Conservation (phyloP, 2,329 filamentous ascomycete species). For the Aspergillus quadricinctus region DNA sequence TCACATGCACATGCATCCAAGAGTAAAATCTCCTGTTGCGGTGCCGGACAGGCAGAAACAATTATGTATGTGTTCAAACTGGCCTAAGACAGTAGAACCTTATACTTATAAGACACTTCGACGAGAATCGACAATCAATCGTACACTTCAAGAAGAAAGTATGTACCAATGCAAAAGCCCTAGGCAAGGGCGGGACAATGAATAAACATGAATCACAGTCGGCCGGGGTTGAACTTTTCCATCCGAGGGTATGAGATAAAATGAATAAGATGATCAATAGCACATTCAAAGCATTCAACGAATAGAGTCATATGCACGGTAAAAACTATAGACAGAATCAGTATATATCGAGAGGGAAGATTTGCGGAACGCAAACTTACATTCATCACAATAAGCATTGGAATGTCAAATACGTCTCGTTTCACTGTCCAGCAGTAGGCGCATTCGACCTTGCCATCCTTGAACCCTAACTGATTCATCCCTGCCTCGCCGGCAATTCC, state of each 20-base stretch:
- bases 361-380: conserved; percentile 57
- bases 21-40: background rate
- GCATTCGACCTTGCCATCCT: conserved; percentile 88
- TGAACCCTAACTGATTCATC: conserved; percentile 72
- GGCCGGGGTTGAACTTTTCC: background rate
- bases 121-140: background rate
- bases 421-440: conserved; percentile 97
- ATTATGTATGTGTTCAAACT: background rate
- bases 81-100: background rate
- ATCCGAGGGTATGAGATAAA: conserved; percentile 8
- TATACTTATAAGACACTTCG: background rate
- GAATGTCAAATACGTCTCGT: conserved; percentile 94
- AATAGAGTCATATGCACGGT: conserved; percentile 40
- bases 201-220: background rate
- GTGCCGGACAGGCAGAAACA: background rate
- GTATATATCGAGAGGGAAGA: background rate
- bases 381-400: conserved; percentile 97
- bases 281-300: conserved; percentile 1
- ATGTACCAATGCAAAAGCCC: background rate
- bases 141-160: background rate
- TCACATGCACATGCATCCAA: background rate
- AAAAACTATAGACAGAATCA: conserved; percentile 34
- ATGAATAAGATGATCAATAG: background rate
- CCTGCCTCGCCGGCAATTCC: conserved; percentile 55
- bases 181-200: background rate